Percentiles rank a stretch among this genome's conserved stretches.
Evolutionary conservation across 1,284 basidiomycete species (phyloP).

Genomic region (Irpex rosettiformis): DNA sequence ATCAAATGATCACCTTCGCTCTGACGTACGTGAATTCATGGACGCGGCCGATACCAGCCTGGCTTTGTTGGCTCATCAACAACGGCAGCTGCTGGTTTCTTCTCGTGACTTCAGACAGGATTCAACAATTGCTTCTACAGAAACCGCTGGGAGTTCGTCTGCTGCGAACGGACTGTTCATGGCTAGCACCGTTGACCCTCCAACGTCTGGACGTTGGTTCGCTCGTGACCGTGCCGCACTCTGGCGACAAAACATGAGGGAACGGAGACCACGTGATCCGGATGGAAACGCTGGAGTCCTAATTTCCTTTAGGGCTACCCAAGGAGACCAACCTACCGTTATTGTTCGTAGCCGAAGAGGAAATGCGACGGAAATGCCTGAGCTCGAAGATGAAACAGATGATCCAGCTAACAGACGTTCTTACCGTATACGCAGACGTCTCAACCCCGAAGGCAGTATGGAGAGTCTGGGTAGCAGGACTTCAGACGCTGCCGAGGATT

Average conservation of each 20-base stretch:
- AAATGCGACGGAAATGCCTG: neutral
- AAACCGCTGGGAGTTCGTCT: neutral
- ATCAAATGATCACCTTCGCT: neutral
- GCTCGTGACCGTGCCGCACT: slow-evolving; percentile 6
- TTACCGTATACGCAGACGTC: neutral
- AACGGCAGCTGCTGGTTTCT: slow-evolving; percentile 8
- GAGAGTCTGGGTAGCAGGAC: neutral
- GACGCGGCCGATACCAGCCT: slow-evolving; percentile 1
- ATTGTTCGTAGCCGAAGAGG: neutral
- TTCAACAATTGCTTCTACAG: neutral
- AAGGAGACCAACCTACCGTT: neutral
- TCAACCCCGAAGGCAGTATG: neutral
- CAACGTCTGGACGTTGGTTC: slow-evolving; percentile 1
- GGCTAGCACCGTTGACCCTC: neutral
- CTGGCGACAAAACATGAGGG: slow-evolving; percentile 10
- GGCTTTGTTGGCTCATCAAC: slow-evolving; percentile 6
- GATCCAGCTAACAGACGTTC: neutral
- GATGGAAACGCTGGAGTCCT: neutral
- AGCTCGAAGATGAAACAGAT: neutral
- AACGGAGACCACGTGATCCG: slow-evolving; percentile 4
- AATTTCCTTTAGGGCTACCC: neutral
- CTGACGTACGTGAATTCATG: neutral
- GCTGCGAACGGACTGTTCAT: neutral
- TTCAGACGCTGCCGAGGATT: neutral
- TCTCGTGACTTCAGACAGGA: slow-evolving; percentile 5